Evolutionary conservation across 441 rosid species (phyloP), one percentile per base, ranked within the genome.

Genomic region (Croton laevigatus): DNA sequence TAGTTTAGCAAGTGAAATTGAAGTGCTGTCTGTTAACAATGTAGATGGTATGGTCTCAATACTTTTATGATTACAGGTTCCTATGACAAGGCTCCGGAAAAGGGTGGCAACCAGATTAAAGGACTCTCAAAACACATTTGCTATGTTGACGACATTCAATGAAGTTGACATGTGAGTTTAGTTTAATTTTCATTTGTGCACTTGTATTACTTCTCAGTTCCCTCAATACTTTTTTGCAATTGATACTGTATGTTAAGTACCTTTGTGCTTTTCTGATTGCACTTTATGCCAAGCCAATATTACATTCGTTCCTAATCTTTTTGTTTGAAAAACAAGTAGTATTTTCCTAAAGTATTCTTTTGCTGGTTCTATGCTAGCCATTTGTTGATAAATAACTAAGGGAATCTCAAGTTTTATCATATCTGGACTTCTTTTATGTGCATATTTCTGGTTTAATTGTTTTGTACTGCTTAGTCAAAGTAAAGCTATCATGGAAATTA

Each of bases 51-150:
- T 78, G 52, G 16, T 68, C 68, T 74, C 67, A 68, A 73, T 60
- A 52, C 23, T 59, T 73, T 78, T 62, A 45, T 76, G 70, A 79
- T 77, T 75, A 66, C 82, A 94, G 99, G 93, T 94, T 78, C 98
- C 99, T 34, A 94, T 94, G 99, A 90, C 99, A 62, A 90, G 99
- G 84, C 91, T 94, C 44, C 82, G 99, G 46, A 92, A 92, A 77
- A 85, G 98, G 58, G 99, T 94, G 38, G 98, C 98, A 32, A 81
- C 93, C 58, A 81, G 98, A 60, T 82, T 89, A 88, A 87, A 89
- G 78, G 98, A 94, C 78, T 90, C 98, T 32, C 98, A 92, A 52
- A 94, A 94, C 76, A 94, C 99, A 38, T 94, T 92, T 76, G 97
- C 99, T 8, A 51, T 94, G 91, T 76, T 94, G 81, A 90, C 99